Percentiles rank a stretch among this genome's conserved stretches.
Evolutionary conservation across 306 rosid species (phyloP).

Genomic region (Neltuma alba): DNA sequence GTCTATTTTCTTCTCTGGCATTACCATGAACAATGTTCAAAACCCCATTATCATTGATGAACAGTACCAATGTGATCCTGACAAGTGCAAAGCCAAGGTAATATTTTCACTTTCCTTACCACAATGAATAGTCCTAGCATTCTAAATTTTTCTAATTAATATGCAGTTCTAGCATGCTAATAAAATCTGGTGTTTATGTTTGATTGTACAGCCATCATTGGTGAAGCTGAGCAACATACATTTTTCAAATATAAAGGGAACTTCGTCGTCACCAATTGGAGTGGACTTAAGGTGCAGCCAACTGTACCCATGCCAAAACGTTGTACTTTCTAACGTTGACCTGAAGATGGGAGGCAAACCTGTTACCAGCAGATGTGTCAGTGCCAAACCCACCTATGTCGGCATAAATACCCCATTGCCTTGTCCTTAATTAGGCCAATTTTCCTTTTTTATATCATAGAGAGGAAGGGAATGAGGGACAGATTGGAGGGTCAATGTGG

Average conservation of each 20-base stretch:
- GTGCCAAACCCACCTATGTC: slow-evolving; percentile 39
- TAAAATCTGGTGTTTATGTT: not conserved
- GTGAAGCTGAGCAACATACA: slow-evolving; percentile 48
- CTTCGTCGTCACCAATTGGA: slow-evolving; percentile 43
- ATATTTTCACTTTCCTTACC: not conserved
- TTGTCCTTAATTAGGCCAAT: slow-evolving; percentile 31
- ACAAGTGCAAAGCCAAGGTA: slow-evolving; percentile 15
- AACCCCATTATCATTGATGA: slow-evolving; percentile 54
- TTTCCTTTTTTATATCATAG: not conserved
- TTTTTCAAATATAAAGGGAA: slow-evolving; percentile 57
- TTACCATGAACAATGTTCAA: slow-evolving; percentile 39
- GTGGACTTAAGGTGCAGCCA: slow-evolving; percentile 68
- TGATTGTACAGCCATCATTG: slow-evolving; percentile 53
- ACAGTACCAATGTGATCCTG: slow-evolving; percentile 38
- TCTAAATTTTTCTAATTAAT: no score
- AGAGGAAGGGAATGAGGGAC: not conserved
- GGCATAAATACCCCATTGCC: slow-evolving; percentile 51
- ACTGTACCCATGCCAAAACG: slow-evolving; percentile 52
- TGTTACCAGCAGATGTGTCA: slow-evolving; percentile 41
- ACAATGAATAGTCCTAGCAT: not conserved
- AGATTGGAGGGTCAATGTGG: not conserved
- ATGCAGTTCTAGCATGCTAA: not conserved
- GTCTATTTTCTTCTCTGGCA: slow-evolving; percentile 36
- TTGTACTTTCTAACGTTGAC: slow-evolving; percentile 49
- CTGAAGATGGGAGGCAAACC: slow-evolving; percentile 35